Percentiles rank a stretch among this genome's conserved stretches.
Evolutionary conservation across 2,329 filamentous ascomycete genomes (phyloP).

Genomic region (Curvularia spicifera): DNA sequence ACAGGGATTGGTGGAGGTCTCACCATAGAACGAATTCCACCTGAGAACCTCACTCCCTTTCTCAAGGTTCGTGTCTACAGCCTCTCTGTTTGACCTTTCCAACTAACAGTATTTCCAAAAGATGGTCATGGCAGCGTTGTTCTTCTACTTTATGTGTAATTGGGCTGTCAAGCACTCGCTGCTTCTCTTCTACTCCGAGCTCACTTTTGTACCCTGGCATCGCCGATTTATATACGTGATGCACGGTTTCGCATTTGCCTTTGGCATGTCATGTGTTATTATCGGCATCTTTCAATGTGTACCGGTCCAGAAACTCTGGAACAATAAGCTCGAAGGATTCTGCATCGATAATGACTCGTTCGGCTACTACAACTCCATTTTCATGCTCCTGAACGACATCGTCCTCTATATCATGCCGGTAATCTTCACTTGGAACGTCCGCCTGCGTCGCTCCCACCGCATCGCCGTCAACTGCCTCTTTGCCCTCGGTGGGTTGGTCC

Average conservation of each 20-base stretch:
- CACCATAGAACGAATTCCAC: conserved; percentile 18
- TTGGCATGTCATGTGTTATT: conserved; percentile 43
- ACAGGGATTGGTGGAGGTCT: conserved; percentile 33
- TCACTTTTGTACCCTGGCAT: conserved; percentile 37
- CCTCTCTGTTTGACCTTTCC: no score
- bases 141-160: conserved; percentile 51
- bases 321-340: conserved; percentile 26
- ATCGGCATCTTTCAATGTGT: conserved; percentile 48
- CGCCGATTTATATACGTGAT: conserved; percentile 42
- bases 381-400: conserved; percentile 50
- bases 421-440: conserved; percentile 47
- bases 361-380: conserved; percentile 46
- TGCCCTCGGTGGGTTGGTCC: conserved; percentile 41
- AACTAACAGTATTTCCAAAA: conserved; percentile 1
- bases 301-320: conserved; percentile 46
- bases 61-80: conserved; percentile 16
- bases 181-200: conserved; percentile 49
- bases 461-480: conserved; percentile 47
- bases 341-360: conserved; percentile 48
- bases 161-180: conserved; percentile 52
- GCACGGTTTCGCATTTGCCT: conserved; percentile 44
- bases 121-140: conserved; percentile 32
- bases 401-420: conserved; percentile 50
- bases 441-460: conserved; percentile 40
- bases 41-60: conserved; percentile 17